Base-by-base conservation (phyloP, 2,329 filamentous ascomycete genomes). In the Rhynchosporium graminicola region DNA sequence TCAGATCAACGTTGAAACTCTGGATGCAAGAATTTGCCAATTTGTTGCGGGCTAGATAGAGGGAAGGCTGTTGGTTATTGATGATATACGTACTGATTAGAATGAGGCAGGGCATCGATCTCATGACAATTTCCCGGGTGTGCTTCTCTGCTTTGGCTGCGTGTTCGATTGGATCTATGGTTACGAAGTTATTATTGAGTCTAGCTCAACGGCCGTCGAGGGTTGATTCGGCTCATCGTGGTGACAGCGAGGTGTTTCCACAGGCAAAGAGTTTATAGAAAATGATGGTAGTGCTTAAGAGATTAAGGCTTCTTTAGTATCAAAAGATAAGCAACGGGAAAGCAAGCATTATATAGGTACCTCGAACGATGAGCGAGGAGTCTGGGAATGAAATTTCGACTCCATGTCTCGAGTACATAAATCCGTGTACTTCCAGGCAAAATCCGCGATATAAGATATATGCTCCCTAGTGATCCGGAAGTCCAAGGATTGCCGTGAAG, bases 41-140 rank as follows among this genome's bases (percentile, higher is more conserved):
- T 3, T 65, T 65, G 45, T 74, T 75, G 31, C 75, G 69, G 59
- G 75, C 74, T 12, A 76, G 69, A 51, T 72, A 74, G 63, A 71
- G 75, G 36, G 33, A 13, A 48, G 38, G 9, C 20, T 15, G n/a
- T 60, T 12, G 56, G 59, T 9, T 28, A 43, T 43, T 42, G 8
- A n/a, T 13, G 20, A 5, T 43, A n/a, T 43, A 3, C 4, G 2
- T 43, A 15, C 36, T 13, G 42, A 1, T 43, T 43, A 67, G 38
- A 46, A 69, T 56, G 2, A 68, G 60, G 51, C 61, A 65, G 29
- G 65, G 67, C 63, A 69, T 63, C 20, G 68, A 48, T 31, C 66
- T 51, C n/a, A 67, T 33, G 31, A 68, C 66, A 26, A 68, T 67
- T 45, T 65, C 65, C 9, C 63, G 57, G 29, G 65, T 54, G 1